Conservation (phyloP, 1,284 basidiomycete species). For the Cystodermella granulosa region DNA sequence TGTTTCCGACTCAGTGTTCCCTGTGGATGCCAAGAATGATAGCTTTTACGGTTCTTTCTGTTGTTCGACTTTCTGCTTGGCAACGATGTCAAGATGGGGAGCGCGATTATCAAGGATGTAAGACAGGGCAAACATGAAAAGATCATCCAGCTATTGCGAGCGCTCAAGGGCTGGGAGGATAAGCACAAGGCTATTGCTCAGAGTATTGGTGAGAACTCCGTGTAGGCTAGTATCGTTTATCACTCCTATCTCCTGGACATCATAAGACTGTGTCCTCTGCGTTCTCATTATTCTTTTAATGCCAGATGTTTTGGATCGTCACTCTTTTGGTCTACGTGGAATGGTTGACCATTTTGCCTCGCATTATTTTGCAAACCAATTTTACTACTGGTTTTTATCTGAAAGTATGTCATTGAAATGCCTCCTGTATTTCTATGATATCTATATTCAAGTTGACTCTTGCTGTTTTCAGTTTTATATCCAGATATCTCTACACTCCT, state of each 20-base stretch:
- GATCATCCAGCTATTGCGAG: slow-evolving; percentile 70
- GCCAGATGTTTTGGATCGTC: no score
- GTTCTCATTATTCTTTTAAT: no score
- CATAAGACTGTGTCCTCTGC: no score
- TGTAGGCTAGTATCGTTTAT: slow-evolving; percentile 37
- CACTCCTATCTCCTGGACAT: slow-evolving; percentile 27
- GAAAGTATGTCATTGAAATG: no score
- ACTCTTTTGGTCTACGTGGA: no score
- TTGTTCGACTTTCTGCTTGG: slow-evolving; percentile 86
- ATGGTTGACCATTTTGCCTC: no score
- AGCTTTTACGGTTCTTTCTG: slow-evolving; percentile 85
- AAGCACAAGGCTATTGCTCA: slow-evolving; percentile 54
- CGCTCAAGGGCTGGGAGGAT: slow-evolving; percentile 74
- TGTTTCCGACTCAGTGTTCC: slow-evolving; percentile 77
- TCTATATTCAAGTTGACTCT: no score
- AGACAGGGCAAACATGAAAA: slow-evolving; percentile 73
- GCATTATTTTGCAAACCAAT: no score
- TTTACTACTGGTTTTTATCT: no score
- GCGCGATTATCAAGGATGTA: slow-evolving; percentile 87
- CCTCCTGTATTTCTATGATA: no score
- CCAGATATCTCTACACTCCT: no score
- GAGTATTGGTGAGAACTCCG: slow-evolving; percentile 47
- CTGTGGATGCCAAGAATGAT: slow-evolving; percentile 59
- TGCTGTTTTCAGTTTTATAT: no score
- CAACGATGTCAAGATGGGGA: slow-evolving; percentile 82